Conservation (phyloP, 2,329 filamentous ascomycete genomes). For the Coniochaeta sp. region DNA sequence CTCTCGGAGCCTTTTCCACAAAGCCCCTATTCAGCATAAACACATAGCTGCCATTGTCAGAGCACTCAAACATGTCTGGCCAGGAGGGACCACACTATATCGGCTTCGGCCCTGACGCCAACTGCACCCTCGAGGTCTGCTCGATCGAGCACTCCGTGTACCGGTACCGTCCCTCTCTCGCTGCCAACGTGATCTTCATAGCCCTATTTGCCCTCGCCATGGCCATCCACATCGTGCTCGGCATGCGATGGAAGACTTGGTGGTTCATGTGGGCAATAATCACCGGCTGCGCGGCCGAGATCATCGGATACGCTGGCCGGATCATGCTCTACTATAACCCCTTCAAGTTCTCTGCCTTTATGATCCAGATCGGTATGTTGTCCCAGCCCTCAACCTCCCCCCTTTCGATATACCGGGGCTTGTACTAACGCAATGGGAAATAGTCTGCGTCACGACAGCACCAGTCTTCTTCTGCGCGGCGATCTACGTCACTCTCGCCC, state of each 20-base stretch:
- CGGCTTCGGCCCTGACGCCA: slow-evolving; percentile 36
- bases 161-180: slow-evolving; percentile 36
- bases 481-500: slow-evolving; percentile 57
- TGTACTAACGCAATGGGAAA: background rate
- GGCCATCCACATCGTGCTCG: slow-evolving; percentile 35
- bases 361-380: slow-evolving; percentile 54
- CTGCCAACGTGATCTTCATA: slow-evolving; percentile 34
- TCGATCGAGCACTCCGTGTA: slow-evolving; percentile 36
- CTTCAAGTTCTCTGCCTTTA: slow-evolving; percentile 51
- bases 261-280: slow-evolving; percentile 45
- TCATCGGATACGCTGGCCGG: slow-evolving; percentile 56
- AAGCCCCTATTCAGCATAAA: background rate
- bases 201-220: slow-evolving; percentile 38
- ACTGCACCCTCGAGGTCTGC: slow-evolving; percentile 43
- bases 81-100: slow-evolving; percentile 9
- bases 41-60: background rate
- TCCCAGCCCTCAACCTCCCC: background rate
- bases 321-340: slow-evolving; percentile 50
- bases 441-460: slow-evolving; percentile 50
- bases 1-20: background rate
- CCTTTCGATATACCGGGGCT: background rate
- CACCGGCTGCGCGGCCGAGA: slow-evolving; percentile 47
- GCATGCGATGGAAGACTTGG: slow-evolving; percentile 38
- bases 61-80: background rate
- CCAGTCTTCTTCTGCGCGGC: slow-evolving; percentile 54